phyloP scores from a whole-genome alignment of 768 basidiomycete genomes.

The Mycena rosella region DNA sequence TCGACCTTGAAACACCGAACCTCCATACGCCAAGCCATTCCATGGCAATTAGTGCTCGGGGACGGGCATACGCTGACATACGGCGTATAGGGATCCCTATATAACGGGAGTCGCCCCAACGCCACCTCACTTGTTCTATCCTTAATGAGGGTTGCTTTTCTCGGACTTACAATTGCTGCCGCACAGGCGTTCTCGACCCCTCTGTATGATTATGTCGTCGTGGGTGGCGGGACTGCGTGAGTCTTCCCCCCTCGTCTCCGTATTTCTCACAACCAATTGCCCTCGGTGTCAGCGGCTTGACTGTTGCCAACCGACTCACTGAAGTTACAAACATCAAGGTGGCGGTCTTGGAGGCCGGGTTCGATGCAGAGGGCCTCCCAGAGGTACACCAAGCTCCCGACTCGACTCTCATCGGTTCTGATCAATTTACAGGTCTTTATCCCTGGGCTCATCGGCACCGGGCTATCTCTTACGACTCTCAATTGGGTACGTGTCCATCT shows the following conservation, averaged over 20 bases:
- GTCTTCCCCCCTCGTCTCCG: constrained; percentile 4
- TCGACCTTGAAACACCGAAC: constrained; percentile 23
- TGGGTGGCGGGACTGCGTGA: constrained; percentile 51
- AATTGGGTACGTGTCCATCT: constrained; percentile 52
- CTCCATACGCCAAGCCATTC: neutral
- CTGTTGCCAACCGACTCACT: constrained; percentile 51
- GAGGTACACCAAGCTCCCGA: constrained; percentile 45
- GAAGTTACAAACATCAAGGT: constrained; percentile 48
- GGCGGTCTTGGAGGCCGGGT: constrained; percentile 55
- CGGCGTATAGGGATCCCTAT: neutral
- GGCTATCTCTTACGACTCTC: constrained; percentile 51
- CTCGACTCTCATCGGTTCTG: neutral
- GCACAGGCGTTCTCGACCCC: neutral
- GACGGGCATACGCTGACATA: neutral
- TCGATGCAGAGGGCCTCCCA: constrained; percentile 48
- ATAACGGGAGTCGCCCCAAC: neutral
- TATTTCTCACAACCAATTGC: neutral
- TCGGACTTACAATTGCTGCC: neutral
- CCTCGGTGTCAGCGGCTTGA: constrained; percentile 43
- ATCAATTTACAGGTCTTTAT: constrained; percentile 43
- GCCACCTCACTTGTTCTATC: neutral
- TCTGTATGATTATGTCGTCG: constrained; percentile 48
- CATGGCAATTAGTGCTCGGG: neutral
- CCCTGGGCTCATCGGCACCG: constrained; percentile 47
- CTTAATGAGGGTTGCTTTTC: constrained; percentile 6